Percentiles rank a stretch among this genome's conserved stretches.
phyloP scores from a whole-genome alignment of 805 yeast genomes.

The Cyberlindnera sargentensis region DNA sequence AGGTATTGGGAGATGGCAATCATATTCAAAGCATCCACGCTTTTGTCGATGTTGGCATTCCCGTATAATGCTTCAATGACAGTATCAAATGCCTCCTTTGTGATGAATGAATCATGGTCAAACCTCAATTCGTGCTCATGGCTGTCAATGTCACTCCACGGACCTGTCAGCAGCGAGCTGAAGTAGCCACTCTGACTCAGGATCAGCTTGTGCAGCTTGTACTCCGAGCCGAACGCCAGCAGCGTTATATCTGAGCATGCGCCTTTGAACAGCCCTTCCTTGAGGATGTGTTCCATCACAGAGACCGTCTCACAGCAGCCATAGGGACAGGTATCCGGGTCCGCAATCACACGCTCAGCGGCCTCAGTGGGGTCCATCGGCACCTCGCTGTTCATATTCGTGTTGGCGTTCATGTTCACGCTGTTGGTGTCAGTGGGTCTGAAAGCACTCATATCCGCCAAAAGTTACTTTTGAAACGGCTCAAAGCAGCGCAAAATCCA shows the following conservation, averaged over 20 bases:
- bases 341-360: not conserved
- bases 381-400: not conserved
- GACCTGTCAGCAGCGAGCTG: slow-evolving; percentile 34
- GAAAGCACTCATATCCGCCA: no score
- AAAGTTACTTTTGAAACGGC: no score
- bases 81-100: slow-evolving; percentile 40
- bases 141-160: slow-evolving; percentile 31
- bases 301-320: slow-evolving; percentile 23
- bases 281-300: slow-evolving; percentile 27
- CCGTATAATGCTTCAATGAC: slow-evolving; percentile 40
- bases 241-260: slow-evolving; percentile 42
- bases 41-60: slow-evolving; percentile 25
- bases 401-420: not conserved
- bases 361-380: not conserved
- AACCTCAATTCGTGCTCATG: slow-evolving; percentile 27
- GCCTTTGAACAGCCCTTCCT: slow-evolving; percentile 37
- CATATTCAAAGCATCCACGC: slow-evolving; percentile 32
- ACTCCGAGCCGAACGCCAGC: slow-evolving; percentile 37
- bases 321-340: slow-evolving; percentile 19
- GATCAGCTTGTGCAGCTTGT: slow-evolving; percentile 39
- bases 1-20: slow-evolving; percentile 45
- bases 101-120: slow-evolving; percentile 34
- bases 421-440: not conserved
- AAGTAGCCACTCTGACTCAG: slow-evolving; percentile 43
- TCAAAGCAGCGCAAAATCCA: no score